These are phyloP conservation scores for Phytopythium delawarense DNA, from an alignment of 352 stramenopile genomes.

Conservation along the genomic window DNA sequence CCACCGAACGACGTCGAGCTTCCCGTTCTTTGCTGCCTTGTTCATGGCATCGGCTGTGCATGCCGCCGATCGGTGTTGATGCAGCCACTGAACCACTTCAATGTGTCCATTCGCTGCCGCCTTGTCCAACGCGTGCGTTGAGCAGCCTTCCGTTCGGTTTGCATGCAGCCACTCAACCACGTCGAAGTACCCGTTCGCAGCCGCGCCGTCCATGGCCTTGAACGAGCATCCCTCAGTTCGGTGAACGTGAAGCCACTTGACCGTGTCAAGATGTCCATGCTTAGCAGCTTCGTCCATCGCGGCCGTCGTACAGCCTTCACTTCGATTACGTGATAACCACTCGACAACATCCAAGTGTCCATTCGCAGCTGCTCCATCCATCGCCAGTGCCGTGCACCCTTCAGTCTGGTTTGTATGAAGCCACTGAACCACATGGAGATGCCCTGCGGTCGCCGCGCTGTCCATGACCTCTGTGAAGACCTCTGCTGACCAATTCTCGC, in stretches of 20 bases:
- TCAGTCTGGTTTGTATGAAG: conserved; percentile 20
- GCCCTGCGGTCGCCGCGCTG: conserved; percentile 14
- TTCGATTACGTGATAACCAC: conserved; percentile 2
- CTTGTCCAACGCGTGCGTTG: not conserved
- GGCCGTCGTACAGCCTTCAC: not conserved
- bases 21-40: not conserved
- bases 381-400: conserved; percentile 25
- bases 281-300: not conserved
- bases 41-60: not conserved
- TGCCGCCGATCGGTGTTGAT: not conserved
- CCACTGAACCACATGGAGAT: conserved; percentile 25
- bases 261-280: not conserved
- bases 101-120: not conserved
- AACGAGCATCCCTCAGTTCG: not conserved
- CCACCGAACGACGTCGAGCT: not conserved
- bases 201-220: not conserved
- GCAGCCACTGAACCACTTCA: not conserved
- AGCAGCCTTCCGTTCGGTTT: not conserved
- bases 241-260: not conserved
- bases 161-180: not conserved
- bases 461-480: conserved; percentile 21
- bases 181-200: not conserved
- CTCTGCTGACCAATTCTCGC: conserved; percentile 21
- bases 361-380: conserved; percentile 21
- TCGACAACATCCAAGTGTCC: conserved; percentile 24